Evolutionary conservation across 1,284 basidiomycete genomes (phyloP).

Genomic region (Schizophyllum commune): DNA sequence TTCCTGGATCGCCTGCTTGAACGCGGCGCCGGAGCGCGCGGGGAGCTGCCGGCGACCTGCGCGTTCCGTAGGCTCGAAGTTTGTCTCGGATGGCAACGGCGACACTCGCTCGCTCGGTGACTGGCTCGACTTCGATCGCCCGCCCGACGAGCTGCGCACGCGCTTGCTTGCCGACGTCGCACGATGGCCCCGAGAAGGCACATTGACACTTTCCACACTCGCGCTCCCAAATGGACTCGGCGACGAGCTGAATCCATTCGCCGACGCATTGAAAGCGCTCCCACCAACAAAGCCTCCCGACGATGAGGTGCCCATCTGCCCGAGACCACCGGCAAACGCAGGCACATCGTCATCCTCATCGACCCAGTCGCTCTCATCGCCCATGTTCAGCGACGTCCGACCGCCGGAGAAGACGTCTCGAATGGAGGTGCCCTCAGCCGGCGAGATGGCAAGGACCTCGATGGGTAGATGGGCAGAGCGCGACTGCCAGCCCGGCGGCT

Average conservation of each 20-base stretch:
- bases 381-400: slow-evolving; percentile 46
- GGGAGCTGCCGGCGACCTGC: slow-evolving; percentile 61
- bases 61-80: slow-evolving; percentile 40
- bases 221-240: slow-evolving; percentile 3
- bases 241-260: background rate
- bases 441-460: slow-evolving; percentile 63
- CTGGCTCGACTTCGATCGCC: slow-evolving; percentile 33
- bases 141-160: slow-evolving; percentile 13
- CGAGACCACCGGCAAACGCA: slow-evolving; percentile 70
- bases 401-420: slow-evolving; percentile 68
- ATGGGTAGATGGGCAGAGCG: slow-evolving; percentile 61
- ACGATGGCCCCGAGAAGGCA: slow-evolving; percentile 20
- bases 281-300: background rate
- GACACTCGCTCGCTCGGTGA: slow-evolving; percentile 52
- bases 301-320: slow-evolving; percentile 49
- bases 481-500: slow-evolving; percentile 77
- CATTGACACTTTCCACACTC: slow-evolving; percentile 12
- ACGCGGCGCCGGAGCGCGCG: slow-evolving; percentile 14
- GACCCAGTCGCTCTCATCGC: slow-evolving; percentile 78
- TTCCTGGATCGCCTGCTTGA: slow-evolving; percentile 10
- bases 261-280: background rate
- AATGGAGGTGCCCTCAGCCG: slow-evolving; percentile 43
- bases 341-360: slow-evolving; percentile 75
- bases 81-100: slow-evolving; percentile 44
- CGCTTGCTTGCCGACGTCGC: slow-evolving; percentile 12